Evolutionary conservation across 352 stramenopile species (phyloP).

Genomic region (Phytophthora idaei): DNA sequence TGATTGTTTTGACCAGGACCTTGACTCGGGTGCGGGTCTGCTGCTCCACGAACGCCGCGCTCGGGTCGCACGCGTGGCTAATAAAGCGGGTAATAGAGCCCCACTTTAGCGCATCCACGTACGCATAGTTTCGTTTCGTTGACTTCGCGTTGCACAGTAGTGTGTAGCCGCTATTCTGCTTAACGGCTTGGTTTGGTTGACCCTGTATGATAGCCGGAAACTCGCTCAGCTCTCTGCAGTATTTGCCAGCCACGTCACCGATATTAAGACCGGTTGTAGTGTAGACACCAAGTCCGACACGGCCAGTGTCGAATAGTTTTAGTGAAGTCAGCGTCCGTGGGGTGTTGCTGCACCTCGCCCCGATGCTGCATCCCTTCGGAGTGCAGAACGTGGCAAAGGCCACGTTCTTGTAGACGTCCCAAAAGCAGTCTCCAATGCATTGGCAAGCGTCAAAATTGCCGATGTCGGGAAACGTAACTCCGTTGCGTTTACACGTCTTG

Average conservation of each 20-base stretch:
- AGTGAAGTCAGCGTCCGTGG: background rate
- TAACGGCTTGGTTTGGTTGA: background rate
- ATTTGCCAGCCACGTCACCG: background rate
- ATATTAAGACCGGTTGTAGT: background rate
- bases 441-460: background rate
- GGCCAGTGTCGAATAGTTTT: background rate
- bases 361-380: background rate
- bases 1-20: too few relatives aligned
- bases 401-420: constrained; percentile 1
- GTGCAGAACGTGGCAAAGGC: constrained; percentile 7
- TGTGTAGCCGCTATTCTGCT: background rate
- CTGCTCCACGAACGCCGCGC: too few relatives aligned
- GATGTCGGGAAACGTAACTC: background rate
- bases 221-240: background rate
- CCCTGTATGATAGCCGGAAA: background rate
- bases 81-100: too few relatives aligned
- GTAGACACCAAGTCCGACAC: background rate
- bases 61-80: too few relatives aligned
- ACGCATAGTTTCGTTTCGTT: too few relatives aligned
- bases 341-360: background rate
- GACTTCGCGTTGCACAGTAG: background rate
- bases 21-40: too few relatives aligned
- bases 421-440: constrained; percentile 4
- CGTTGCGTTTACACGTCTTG: too few relatives aligned
- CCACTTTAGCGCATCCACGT: too few relatives aligned